Percentiles rank a stretch among this genome's conserved stretches.
Conservation (phyloP, 192 early-diverging fungal species). For the Coemansia guatemalensis region DNA sequence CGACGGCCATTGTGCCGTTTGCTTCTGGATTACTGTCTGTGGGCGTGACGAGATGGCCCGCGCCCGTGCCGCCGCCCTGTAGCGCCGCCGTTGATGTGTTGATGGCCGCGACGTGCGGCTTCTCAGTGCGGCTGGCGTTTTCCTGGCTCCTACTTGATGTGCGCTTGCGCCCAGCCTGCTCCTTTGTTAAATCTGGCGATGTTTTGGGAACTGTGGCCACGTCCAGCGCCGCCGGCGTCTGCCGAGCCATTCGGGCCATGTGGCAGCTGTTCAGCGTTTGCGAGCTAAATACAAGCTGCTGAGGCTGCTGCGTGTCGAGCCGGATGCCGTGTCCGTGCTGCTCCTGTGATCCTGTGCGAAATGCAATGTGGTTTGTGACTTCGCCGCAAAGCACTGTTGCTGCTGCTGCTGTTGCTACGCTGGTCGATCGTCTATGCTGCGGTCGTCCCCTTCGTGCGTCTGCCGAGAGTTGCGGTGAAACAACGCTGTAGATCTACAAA, state of each 20-base stretch:
- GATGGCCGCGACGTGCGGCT: not conserved
- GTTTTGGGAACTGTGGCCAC: not conserved
- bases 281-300: not conserved
- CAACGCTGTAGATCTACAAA: not conserved
- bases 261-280: not conserved
- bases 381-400: not conserved
- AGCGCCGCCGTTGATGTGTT: constrained; percentile 7
- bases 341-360: not conserved
- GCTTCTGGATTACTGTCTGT: constrained; percentile 30
- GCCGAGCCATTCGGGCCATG: not conserved
- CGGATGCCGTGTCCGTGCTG: not conserved
- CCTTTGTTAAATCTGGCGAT: not conserved
- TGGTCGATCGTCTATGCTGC: not conserved
- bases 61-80: constrained; percentile 4
- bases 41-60: constrained; percentile 18
- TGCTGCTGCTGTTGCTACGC: not conserved
- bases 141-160: not conserved
- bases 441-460: not conserved
- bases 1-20: constrained; percentile 17
- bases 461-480: not conserved
- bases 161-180: not conserved
- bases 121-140: not conserved
- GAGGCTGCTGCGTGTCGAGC: not conserved
- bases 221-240: not conserved
- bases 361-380: not conserved